phyloP scores from a whole-genome alignment of 495 filamentous ascomycete species.

The Usnea hakonensis region DNA sequence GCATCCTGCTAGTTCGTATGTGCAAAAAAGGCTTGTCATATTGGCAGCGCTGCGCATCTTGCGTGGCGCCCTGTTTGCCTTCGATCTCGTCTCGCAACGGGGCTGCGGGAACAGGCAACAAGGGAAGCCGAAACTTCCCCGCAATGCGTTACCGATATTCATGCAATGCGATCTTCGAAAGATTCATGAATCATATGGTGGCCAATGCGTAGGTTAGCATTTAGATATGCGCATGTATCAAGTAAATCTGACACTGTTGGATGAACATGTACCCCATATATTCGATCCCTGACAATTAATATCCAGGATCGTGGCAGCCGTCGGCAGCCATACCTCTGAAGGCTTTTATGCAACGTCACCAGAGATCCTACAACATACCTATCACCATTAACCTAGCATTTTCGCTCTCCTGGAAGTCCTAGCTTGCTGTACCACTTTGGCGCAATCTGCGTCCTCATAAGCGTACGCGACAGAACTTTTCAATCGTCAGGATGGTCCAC shows the following conservation, averaged over 20 bases:
- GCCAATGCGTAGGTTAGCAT: background rate
- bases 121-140: background rate
- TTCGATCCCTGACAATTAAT: background rate
- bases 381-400: too few species aligned
- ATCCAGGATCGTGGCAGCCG: background rate
- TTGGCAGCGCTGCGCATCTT: background rate
- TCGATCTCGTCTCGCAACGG: background rate
- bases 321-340: background rate
- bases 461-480: slow-evolving; percentile 1
- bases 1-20: too few species aligned
- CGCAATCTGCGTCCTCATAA: slow-evolving; percentile 2
- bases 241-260: background rate
- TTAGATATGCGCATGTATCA: background rate
- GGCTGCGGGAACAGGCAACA: background rate
- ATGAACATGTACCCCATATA: background rate
- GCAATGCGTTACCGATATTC: background rate
- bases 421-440: background rate
- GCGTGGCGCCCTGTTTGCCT: background rate
- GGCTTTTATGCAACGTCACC: background rate
- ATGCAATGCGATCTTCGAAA: background rate
- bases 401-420: background rate
- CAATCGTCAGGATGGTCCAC: background rate
- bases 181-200: background rate
- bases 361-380: background rate
- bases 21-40: background rate